phyloP scores from a whole-genome alignment of 768 basidiomycete species.

The Boletus reticuloceps region DNA sequence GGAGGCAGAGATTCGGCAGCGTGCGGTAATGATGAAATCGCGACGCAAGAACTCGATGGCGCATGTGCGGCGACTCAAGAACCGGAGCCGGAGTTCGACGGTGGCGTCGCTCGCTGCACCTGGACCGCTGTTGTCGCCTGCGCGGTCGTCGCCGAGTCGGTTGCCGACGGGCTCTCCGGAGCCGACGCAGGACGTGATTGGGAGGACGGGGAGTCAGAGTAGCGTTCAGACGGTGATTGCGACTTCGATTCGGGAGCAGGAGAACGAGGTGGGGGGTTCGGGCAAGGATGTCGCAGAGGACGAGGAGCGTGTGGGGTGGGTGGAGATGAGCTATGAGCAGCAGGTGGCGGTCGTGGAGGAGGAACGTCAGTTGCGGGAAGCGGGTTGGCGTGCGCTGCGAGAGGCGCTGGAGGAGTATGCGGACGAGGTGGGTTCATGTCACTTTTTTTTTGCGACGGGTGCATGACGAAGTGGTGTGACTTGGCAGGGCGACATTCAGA shows the following conservation, averaged over 20 bases:
- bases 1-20: constrained; percentile 5
- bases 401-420: constrained; percentile 59
- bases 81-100: constrained; percentile 64
- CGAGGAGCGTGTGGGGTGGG: constrained; percentile 26
- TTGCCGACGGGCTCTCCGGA: constrained; percentile 11
- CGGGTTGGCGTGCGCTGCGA: constrained; percentile 55
- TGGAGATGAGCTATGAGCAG: constrained; percentile 23
- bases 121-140: constrained; percentile 8
- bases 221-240: constrained; percentile 74
- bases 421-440: constrained; percentile 46
- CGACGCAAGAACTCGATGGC: constrained; percentile 31
- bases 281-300: constrained; percentile 28
- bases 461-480: background rate
- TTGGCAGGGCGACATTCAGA: constrained; percentile 74
- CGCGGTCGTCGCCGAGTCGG: constrained; percentile 12
- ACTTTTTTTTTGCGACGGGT: background rate
- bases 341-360: constrained; percentile 38
- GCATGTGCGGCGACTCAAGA: constrained; percentile 22
- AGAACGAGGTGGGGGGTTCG: constrained; percentile 23
- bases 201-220: constrained; percentile 55
- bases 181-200: constrained; percentile 22
- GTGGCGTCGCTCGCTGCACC: constrained; percentile 57
- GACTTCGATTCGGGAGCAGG: constrained; percentile 42
- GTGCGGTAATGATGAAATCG: constrained; percentile 2
- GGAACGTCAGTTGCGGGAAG: constrained; percentile 49